Evolutionary conservation across 768 basidiomycete species (phyloP).

Genomic region (Mycena filopes): DNA sequence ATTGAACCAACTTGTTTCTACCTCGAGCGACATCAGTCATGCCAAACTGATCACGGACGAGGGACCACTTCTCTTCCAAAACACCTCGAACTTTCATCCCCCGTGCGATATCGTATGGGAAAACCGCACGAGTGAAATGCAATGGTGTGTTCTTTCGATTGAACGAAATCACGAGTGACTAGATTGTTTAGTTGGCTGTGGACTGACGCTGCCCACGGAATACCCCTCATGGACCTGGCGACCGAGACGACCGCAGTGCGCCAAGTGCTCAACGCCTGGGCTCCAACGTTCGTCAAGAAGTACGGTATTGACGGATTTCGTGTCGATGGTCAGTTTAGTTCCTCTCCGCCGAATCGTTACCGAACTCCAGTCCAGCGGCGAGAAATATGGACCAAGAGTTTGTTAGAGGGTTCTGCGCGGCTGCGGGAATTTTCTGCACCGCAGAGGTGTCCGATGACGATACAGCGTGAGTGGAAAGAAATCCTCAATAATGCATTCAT

Average conservation of each 20-base stretch:
- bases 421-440: background rate
- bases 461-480: background rate
- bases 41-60: background rate
- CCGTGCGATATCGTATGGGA: conserved; percentile 2
- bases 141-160: background rate
- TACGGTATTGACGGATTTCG: conserved; percentile 6
- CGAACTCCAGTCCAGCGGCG: background rate
- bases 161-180: too few relatives aligned
- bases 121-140: background rate
- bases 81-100: background rate
- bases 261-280: background rate
- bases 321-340: background rate
- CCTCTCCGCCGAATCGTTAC: background rate
- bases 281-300: background rate
- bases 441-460: conserved; percentile 1
- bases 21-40: background rate
- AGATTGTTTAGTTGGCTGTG: background rate
- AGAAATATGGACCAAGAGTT: background rate
- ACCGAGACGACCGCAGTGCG: background rate
- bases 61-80: background rate
- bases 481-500: background rate
- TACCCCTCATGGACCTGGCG: background rate
- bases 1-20: background rate
- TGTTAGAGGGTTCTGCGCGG: background rate
- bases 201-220: background rate